Evolutionary conservation across 345 rosid species (phyloP).

Genomic region (Salix suchowensis): DNA sequence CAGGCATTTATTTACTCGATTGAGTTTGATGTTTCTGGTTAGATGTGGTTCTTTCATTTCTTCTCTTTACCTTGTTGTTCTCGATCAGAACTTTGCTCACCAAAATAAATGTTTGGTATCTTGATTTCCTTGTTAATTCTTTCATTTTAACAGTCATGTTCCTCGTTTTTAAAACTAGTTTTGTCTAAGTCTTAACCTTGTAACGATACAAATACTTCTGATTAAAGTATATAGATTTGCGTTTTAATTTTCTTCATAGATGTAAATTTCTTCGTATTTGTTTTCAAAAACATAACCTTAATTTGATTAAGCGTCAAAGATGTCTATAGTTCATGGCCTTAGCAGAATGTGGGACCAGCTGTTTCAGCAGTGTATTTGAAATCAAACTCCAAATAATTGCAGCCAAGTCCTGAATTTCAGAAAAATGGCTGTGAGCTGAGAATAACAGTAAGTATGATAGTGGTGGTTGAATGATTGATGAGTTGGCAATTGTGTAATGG

Average conservation of each 20-base stretch:
- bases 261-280: neutral
- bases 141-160: neutral
- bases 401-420: neutral
- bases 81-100: neutral
- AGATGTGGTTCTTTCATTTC: neutral
- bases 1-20: neutral
- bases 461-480: neutral
- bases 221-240: neutral
- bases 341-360: neutral
- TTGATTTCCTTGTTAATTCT: neutral
- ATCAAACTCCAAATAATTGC: neutral
- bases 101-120: neutral
- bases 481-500: neutral
- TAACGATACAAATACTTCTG: neutral
- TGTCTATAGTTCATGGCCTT: neutral
- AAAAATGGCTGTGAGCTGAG: neutral
- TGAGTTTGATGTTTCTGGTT: neutral
- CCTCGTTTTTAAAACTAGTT: neutral
- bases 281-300: neutral
- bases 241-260: neutral
- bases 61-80: neutral
- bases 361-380: neutral
- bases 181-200: neutral
- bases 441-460: neutral
- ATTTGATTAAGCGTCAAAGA: neutral